Evolutionary conservation across 176 grass and related monocot species (phyloP).

Genomic region (Phragmites australis): DNA sequence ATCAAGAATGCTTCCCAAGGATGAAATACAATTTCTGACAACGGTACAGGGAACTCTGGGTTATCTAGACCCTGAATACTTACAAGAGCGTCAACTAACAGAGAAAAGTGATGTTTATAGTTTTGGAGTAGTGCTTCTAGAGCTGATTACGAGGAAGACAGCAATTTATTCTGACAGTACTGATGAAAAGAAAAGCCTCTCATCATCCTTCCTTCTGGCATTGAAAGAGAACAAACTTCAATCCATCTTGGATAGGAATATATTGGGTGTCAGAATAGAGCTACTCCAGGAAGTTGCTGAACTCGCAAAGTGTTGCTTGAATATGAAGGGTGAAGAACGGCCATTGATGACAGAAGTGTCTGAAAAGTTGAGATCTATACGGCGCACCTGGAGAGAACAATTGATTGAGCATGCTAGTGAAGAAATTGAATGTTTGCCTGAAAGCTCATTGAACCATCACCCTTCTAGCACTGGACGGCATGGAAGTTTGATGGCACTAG

Average conservation of each 20-base stretch:
- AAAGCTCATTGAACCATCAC: conserved; percentile 20
- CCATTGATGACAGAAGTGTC: conserved; percentile 44
- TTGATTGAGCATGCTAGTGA: conserved; percentile 18
- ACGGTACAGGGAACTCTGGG: conserved; percentile 43
- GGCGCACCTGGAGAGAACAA: conserved; percentile 33
- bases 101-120: conserved; percentile 52
- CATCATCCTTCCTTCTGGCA: conserved; percentile 35
- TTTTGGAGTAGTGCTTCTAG: conserved; percentile 43
- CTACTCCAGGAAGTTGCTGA: conserved; percentile 31
- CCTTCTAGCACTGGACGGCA: conserved; percentile 30
- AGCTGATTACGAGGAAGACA: conserved; percentile 41
- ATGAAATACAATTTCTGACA: conserved; percentile 45
- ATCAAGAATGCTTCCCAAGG: conserved; percentile 35
- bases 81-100: conserved; percentile 40
- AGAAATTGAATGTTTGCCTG: conserved; percentile 36
- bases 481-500: conserved; percentile 30
- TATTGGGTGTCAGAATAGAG: neutral
- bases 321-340: conserved; percentile 24
- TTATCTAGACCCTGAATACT: conserved; percentile 45
- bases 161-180: conserved; percentile 35
- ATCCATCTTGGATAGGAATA: conserved; percentile 38
- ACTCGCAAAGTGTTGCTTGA: conserved; percentile 37
- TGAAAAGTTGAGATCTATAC: conserved; percentile 36
- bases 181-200: conserved; percentile 36
- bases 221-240: conserved; percentile 36